Evolutionary conservation across 202 grass and related monocot species (phyloP).

Genomic region (Musa balbisiana): DNA sequence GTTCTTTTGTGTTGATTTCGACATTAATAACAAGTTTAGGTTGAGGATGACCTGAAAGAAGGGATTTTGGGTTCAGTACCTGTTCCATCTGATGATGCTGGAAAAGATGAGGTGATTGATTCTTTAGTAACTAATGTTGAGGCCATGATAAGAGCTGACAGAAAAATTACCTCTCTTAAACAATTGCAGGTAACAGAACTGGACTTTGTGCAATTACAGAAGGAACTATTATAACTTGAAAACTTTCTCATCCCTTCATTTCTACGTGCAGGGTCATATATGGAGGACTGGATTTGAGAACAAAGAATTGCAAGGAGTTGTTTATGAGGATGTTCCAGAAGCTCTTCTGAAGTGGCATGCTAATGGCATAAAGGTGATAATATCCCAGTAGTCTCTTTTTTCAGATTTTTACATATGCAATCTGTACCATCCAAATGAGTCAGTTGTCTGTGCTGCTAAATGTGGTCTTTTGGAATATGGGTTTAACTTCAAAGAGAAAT

Average conservation of each 20-base stretch:
- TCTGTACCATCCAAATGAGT: constrained; percentile 2
- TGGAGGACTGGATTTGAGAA: constrained; percentile 88
- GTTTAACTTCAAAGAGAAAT: neutral
- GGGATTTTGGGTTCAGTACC: constrained; percentile 54
- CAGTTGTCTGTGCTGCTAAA: neutral
- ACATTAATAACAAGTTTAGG: constrained; percentile 33
- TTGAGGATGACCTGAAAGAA: constrained; percentile 65
- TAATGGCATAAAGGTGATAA: constrained; percentile 54
- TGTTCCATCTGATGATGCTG: constrained; percentile 49
- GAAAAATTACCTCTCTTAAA: constrained; percentile 91
- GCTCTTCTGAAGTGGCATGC: constrained; percentile 79
- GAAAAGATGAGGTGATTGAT: constrained; percentile 61
- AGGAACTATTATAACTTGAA: neutral
- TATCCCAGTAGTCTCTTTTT: constrained; percentile 15
- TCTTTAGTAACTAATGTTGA: constrained; percentile 78
- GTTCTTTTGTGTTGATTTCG: neutral
- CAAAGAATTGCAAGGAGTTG: constrained; percentile 71
- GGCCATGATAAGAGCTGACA: constrained; percentile 90
- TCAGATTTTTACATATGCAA: constrained; percentile 16
- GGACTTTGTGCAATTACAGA: neutral
- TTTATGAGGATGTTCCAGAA: constrained; percentile 86
- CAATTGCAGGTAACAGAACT: constrained; percentile 69
- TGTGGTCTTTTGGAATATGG: neutral
- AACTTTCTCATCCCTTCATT: neutral
- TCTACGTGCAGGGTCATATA: constrained; percentile 77